These are phyloP conservation scores for Amniculicola lignicola DNA, from an alignment of 495 filamentous ascomycete genomes.

Conservation along the genomic window DNA sequence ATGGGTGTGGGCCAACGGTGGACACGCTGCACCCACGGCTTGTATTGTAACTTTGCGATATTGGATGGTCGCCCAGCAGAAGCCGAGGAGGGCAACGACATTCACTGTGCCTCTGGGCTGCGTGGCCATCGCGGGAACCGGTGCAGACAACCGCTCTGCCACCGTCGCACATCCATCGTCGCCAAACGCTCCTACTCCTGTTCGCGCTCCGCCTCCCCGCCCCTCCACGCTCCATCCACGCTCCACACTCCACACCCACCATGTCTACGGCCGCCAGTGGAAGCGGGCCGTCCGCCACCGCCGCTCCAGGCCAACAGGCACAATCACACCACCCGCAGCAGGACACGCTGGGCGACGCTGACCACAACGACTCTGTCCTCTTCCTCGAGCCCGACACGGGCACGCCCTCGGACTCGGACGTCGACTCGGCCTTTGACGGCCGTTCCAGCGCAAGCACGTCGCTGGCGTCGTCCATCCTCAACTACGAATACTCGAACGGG, in stretches of 20 bases:
- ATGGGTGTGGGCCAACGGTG: no score
- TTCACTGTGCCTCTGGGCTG: no score
- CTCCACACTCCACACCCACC: no score
- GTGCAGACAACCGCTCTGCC: neutral
- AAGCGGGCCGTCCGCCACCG: slow-evolving; percentile 5
- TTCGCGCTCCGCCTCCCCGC: no score
- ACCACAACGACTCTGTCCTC: neutral
- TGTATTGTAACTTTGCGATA: no score
- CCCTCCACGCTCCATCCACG: no score
- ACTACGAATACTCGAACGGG: slow-evolving; percentile 32
- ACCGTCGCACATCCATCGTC: no score
- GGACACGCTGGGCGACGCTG: neutral
- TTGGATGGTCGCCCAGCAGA: no score
- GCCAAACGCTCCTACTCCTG: no score
- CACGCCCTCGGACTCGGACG: slow-evolving; percentile 10
- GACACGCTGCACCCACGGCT: no score
- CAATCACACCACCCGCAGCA: neutral
- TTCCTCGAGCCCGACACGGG: neutral
- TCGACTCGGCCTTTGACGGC: slow-evolving; percentile 29
- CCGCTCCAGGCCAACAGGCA: neutral
- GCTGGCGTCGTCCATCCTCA: slow-evolving; percentile 28
- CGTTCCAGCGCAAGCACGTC: slow-evolving; percentile 17
- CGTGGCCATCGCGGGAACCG: no score
- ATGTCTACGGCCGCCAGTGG: slow-evolving; percentile 5
- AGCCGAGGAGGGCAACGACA: no score